These are phyloP conservation scores for Globisporangium yorkense DNA, from an alignment of 352 stramenopile species.

Conservation along the genomic window DNA sequence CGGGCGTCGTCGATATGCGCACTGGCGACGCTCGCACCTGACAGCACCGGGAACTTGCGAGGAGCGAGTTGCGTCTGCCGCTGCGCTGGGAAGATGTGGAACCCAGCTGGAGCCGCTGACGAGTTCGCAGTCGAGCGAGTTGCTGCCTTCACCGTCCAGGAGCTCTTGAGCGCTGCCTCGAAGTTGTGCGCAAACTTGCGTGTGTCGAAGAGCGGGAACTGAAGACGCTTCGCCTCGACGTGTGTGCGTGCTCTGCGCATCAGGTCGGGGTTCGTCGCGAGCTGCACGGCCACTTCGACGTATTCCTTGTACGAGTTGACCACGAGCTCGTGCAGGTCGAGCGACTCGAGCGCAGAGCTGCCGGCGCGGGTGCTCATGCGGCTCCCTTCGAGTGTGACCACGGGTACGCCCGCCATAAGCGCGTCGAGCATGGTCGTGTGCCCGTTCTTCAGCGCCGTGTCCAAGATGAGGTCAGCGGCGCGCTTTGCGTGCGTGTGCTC, in stretches of 20 bases:
- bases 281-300: constrained; percentile 57
- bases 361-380: constrained; percentile 65
- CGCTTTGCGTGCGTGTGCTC: constrained; percentile 74
- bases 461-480: constrained; percentile 63
- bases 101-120: not conserved
- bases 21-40: constrained; percentile 16
- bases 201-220: constrained; percentile 66
- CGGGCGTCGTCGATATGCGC: too few relatives aligned
- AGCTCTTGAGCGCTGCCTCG: constrained; percentile 29
- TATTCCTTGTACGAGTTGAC: constrained; percentile 80
- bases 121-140: not conserved
- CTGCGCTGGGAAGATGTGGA: constrained; percentile 42
- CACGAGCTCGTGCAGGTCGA: constrained; percentile 44
- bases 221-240: constrained; percentile 37
- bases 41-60: constrained; percentile 29
- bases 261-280: constrained; percentile 31
- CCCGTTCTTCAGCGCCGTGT: constrained; percentile 81
- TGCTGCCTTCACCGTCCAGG: constrained; percentile 37
- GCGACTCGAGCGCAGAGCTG: constrained; percentile 45
- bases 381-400: constrained; percentile 61
- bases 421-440: constrained; percentile 80
- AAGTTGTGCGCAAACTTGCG: constrained; percentile 45
- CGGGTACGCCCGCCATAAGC: constrained; percentile 68
- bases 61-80: constrained; percentile 12
- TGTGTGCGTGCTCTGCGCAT: constrained; percentile 27